Evolutionary conservation across 768 basidiomycete species (phyloP).

Genomic region (Naganishia onofrii): DNA sequence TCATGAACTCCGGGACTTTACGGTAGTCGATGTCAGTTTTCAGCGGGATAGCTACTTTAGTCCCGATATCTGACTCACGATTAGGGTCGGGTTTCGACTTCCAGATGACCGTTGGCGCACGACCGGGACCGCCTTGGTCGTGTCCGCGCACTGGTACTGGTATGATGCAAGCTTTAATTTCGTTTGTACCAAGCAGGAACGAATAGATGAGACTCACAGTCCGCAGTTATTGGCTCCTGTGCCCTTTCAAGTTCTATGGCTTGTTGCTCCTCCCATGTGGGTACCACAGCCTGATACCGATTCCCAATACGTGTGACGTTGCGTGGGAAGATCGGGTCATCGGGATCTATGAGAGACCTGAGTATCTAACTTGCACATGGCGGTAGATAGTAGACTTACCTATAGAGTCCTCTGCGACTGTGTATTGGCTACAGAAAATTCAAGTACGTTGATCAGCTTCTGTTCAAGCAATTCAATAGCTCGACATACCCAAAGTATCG

Average conservation of each 20-base stretch:
- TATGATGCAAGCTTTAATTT: background rate
- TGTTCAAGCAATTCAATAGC: background rate
- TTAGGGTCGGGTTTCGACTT: slow-evolving; percentile 33
- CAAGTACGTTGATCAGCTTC: background rate
- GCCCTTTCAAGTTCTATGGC: slow-evolving; percentile 29
- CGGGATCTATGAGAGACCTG: slow-evolving; percentile 65
- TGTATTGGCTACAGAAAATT: slow-evolving; percentile 65
- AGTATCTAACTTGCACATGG: slow-evolving; percentile 29
- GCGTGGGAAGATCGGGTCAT: slow-evolving; percentile 94
- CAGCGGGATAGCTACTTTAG: slow-evolving; percentile 18
- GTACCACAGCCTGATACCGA: slow-evolving; percentile 72
- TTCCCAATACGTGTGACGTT: slow-evolving; percentile 84
- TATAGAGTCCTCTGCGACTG: slow-evolving; percentile 84
- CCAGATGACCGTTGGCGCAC: slow-evolving; percentile 42
- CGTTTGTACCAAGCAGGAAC: too few species aligned
- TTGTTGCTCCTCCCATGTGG: slow-evolving; percentile 54
- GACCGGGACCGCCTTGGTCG: slow-evolving; percentile 39
- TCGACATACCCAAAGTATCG: slow-evolving; percentile 86
- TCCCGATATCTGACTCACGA: background rate
- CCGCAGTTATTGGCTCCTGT: slow-evolving; percentile 29
- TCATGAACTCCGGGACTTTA: slow-evolving; percentile 34
- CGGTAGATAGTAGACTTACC: slow-evolving; percentile 57
- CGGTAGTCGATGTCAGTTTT: background rate
- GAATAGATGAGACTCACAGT: background rate
- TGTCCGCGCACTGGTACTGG: slow-evolving; percentile 41